Conservation (phyloP, 306 rosid species). For the Gynostemma pentaphyllum region DNA sequence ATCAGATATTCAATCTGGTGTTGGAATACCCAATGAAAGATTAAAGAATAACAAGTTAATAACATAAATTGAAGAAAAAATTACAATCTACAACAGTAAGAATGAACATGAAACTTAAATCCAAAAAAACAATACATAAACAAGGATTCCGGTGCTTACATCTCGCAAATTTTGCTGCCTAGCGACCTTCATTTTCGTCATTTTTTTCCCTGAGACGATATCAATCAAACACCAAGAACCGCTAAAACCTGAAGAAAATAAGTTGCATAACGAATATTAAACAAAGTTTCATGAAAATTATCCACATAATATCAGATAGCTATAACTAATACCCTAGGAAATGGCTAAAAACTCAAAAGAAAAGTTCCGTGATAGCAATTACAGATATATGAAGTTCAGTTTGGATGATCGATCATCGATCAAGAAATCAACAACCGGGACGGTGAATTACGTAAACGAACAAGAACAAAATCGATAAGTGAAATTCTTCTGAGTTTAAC, state of each 20-base stretch:
- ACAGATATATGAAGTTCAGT: neutral
- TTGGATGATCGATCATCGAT: neutral
- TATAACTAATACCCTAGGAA: neutral
- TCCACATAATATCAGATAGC: neutral
- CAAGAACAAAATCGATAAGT: neutral
- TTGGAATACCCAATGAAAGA: neutral
- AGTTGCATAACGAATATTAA: neutral
- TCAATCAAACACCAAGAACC: neutral
- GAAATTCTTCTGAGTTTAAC: neutral
- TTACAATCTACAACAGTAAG: neutral
- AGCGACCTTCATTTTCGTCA: neutral
- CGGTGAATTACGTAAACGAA: neutral
- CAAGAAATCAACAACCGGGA: neutral
- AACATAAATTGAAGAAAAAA: neutral
- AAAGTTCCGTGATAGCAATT: neutral
- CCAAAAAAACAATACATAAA: neutral
- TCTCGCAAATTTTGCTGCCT: conserved; percentile 3
- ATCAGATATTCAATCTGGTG: neutral
- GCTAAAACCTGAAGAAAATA: neutral
- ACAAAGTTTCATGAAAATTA: neutral
- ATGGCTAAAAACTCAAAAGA: neutral
- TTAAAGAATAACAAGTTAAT: neutral
- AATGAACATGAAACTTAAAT: neutral
- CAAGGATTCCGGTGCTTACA: conserved; percentile 7
- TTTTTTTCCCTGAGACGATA: neutral